phyloP scores from a whole-genome alignment of 2,329 filamentous ascomycete species.

The Stagonosporopsis rhizophila region DNA sequence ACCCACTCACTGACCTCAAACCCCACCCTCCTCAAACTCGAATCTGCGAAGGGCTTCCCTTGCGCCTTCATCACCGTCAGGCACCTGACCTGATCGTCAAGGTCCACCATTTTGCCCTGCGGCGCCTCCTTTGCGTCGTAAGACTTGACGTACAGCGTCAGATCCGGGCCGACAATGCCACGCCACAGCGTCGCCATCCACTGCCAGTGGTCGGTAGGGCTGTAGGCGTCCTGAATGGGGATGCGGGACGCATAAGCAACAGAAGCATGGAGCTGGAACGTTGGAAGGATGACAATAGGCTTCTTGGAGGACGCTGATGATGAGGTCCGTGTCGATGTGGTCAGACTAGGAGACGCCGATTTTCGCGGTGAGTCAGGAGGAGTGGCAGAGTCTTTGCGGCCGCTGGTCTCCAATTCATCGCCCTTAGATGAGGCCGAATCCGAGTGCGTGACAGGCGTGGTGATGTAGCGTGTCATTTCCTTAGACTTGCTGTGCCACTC shows the following conservation, averaged over 20 bases:
- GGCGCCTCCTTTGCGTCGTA: conserved; percentile 38
- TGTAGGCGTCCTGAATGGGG: conserved; percentile 78
- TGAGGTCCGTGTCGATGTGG: conserved; percentile 14
- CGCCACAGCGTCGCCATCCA: conserved; percentile 97
- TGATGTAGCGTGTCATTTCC: conserved; percentile 70
- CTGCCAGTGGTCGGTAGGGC: conserved; percentile 91
- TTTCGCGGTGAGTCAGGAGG: conserved; percentile 15
- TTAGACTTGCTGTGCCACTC: conserved; percentile 78
- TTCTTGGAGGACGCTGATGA: conserved; percentile 43
- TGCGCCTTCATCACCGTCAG: conserved; percentile 49
- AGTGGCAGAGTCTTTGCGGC: conserved; percentile 31
- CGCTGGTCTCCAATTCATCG: conserved; percentile 4
- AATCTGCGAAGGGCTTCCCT: conserved; percentile 47
- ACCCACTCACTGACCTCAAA: conserved; percentile 92
- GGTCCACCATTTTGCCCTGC: conserved; percentile 51
- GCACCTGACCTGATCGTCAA: conserved; percentile 50
- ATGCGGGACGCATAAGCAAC: conserved; percentile 77
- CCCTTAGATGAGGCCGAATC: conserved; percentile 22
- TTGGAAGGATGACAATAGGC: conserved; percentile 77
- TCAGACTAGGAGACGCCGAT: background rate
- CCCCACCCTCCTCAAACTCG: conserved; percentile 73
- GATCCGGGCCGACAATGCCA: conserved; percentile 80
- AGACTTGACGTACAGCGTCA: conserved; percentile 71
- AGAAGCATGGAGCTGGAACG: conserved; percentile 80
- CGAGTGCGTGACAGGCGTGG: conserved; percentile 24